phyloP scores from a whole-genome alignment of 2,329 filamentous ascomycete species.

The Sordariomycetes sp. region DNA sequence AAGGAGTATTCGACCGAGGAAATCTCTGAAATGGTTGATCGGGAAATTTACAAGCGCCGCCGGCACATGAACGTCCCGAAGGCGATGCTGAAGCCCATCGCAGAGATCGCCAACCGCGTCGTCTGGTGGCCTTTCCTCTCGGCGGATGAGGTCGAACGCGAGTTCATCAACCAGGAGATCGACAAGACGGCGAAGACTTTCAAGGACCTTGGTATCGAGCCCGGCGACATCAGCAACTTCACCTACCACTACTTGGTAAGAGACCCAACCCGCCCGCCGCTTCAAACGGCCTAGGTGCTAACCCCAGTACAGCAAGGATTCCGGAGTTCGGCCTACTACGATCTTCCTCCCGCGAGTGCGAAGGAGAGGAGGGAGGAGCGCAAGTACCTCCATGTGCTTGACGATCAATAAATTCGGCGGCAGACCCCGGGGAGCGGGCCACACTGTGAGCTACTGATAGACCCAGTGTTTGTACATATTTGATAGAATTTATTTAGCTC shows the following conservation, averaged over 20 bases:
- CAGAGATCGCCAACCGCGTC: conserved; percentile 63
- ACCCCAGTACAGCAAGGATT: conserved; percentile 61
- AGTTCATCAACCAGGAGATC: conserved; percentile 88
- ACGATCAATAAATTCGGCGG: conserved; percentile 54
- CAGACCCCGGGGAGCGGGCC: not conserved
- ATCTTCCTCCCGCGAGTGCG: conserved; percentile 88
- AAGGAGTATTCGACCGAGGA: conserved; percentile 85
- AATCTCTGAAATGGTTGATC: conserved; percentile 79
- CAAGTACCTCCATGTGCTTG: conserved; percentile 91
- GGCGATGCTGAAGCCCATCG: conserved; percentile 62
- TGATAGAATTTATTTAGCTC: not conserved
- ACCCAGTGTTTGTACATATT: conserved; percentile 1
- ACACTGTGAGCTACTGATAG: not conserved
- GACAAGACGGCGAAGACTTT: conserved; percentile 91
- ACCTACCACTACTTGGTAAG: conserved; percentile 91
- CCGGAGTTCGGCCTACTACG: conserved; percentile 80
- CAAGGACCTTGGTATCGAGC: conserved; percentile 83
- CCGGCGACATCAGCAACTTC: conserved; percentile 73
- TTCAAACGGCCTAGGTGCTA: not conserved
- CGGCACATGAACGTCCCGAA: conserved; percentile 89
- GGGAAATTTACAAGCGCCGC: conserved; percentile 82
- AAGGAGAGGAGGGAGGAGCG: conserved; percentile 89
- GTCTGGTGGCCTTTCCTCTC: conserved; percentile 86
- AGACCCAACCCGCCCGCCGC: conserved; percentile 8
- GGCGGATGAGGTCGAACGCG: conserved; percentile 77